A percentile compares a stretch with the other conserved stretches of the same genome.
These are phyloP conservation scores for Vinca minor DNA, from an alignment of 257 asterid species.

Conservation along the genomic window DNA sequence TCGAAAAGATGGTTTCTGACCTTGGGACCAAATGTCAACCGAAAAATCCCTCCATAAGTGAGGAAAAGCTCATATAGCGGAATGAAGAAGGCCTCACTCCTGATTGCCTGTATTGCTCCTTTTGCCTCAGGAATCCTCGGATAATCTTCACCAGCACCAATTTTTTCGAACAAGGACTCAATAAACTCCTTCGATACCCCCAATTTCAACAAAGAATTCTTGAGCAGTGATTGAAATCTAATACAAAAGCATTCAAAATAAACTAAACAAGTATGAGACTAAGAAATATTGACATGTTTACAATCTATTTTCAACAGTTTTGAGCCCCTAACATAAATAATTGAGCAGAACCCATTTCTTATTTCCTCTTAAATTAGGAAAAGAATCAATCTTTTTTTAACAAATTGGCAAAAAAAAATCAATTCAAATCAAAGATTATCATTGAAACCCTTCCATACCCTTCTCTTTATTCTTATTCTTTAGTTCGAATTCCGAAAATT, in stretches of 20 bases:
- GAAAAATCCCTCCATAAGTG: conserved; percentile 79
- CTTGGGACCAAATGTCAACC: conserved; percentile 94
- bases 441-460: too few relatives aligned
- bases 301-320: too few relatives aligned
- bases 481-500: too few relatives aligned
- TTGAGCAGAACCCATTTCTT: too few relatives aligned
- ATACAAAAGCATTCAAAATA: conserved; percentile 11
- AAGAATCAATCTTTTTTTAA: too few relatives aligned
- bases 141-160: conserved; percentile 36
- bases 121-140: conserved; percentile 77
- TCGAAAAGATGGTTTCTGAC: conserved; percentile 27
- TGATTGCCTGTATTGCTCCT: conserved; percentile 58
- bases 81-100: conserved; percentile 70
- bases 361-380: too few relatives aligned
- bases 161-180: conserved; percentile 38
- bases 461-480: too few relatives aligned
- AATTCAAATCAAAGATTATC: too few relatives aligned
- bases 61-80: conserved; percentile 82
- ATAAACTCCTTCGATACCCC: conserved; percentile 62
- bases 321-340: too few relatives aligned
- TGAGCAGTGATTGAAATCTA: conserved; percentile 60
- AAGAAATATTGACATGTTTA: too few relatives aligned
- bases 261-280: conserved; percentile 7
- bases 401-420: too few relatives aligned
- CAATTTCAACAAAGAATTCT: conserved; percentile 45